Percentiles rank a stretch among this genome's conserved stretches.
Conservation (phyloP, 129 eudicot genomes). For the Ambrosia artemisiifolia region DNA sequence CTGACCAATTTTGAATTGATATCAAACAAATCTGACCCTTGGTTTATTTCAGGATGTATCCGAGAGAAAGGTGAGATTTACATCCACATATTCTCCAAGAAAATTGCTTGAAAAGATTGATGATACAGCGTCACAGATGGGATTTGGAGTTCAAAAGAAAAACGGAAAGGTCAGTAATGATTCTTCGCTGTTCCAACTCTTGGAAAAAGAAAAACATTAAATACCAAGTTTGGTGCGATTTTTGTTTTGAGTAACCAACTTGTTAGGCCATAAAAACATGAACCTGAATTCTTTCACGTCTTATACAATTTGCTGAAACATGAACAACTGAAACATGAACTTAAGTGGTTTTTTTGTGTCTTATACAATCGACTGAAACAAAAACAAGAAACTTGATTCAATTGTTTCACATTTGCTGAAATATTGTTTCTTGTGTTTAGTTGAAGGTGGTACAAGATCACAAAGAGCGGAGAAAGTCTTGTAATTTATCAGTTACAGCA, state of each 20-base stretch:
- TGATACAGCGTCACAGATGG: conserved; percentile 68
- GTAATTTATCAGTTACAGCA: conserved; percentile 67
- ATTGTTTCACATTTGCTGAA: not conserved
- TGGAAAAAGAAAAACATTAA: not conserved
- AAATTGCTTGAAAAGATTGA: conserved; percentile 72
- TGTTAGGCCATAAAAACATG: too few relatives aligned
- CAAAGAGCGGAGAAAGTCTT: conserved; percentile 54
- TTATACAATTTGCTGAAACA: too few relatives aligned
- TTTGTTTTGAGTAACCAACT: too few relatives aligned
- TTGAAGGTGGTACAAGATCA: conserved; percentile 63
- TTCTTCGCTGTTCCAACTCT: not conserved
- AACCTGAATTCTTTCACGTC: too few relatives aligned
- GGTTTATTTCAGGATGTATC: conserved; percentile 63
- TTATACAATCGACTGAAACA: too few relatives aligned
- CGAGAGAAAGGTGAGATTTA: conserved; percentile 90
- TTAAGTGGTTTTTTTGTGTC: too few relatives aligned
- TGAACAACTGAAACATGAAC: too few relatives aligned
- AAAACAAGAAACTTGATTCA: too few relatives aligned
- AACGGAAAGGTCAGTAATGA: conserved; percentile 68
- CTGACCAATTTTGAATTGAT: not conserved
- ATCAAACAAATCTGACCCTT: not conserved
- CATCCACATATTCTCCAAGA: conserved; percentile 68
- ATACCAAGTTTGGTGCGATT: not conserved
- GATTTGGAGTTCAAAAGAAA: conserved; percentile 80
- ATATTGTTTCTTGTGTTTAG: conserved; percentile 37